Percentiles rank a stretch among this genome's conserved stretches.
Conservation (phyloP, 1,284 basidiomycete genomes). For the Erythrobasidium hasegawianum region DNA sequence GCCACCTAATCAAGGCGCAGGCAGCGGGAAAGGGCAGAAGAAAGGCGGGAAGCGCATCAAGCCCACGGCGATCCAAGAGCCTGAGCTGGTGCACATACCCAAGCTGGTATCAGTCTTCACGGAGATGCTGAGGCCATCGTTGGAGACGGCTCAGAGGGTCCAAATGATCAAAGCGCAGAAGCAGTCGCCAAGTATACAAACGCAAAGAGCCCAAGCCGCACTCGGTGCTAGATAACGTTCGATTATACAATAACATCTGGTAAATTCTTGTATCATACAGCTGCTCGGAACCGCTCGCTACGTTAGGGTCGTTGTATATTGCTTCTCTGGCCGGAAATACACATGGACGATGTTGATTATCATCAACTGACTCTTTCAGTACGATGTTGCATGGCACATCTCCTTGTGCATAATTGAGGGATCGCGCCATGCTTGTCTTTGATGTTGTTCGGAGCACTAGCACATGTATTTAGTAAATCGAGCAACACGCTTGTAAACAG, state of each 20-base stretch:
- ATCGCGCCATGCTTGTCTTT: conserved; percentile 22
- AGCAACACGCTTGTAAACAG: too few relatives aligned
- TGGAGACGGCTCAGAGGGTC: conserved; percentile 27
- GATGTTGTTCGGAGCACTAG: conserved; percentile 31
- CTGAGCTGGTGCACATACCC: conserved; percentile 71
- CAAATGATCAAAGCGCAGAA: conserved; percentile 20
- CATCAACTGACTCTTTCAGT: too few relatives aligned
- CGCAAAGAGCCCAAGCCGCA: conserved; percentile 1
- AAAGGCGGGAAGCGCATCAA: conserved; percentile 52
- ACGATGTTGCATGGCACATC: conserved; percentile 24
- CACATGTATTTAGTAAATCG: too few relatives aligned
- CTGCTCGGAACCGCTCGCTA: too few relatives aligned
- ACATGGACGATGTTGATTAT: too few relatives aligned
- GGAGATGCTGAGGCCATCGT: conserved; percentile 63
- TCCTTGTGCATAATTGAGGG: conserved; percentile 24
- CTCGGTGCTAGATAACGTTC: neutral
- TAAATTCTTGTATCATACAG: too few relatives aligned
- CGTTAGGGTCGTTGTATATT: too few relatives aligned
- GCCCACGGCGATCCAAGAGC: conserved; percentile 59
- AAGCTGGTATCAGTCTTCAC: conserved; percentile 77
- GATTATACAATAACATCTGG: too few relatives aligned
- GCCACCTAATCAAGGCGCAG: conserved; percentile 27
- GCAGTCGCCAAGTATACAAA: neutral
- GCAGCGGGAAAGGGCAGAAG: conserved; percentile 44
- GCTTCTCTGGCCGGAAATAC: too few relatives aligned